Evolutionary conservation across 345 rosid genomes (phyloP), one percentile per base, ranked within the genome.

Genomic region (Syzygium oleosum): DNA sequence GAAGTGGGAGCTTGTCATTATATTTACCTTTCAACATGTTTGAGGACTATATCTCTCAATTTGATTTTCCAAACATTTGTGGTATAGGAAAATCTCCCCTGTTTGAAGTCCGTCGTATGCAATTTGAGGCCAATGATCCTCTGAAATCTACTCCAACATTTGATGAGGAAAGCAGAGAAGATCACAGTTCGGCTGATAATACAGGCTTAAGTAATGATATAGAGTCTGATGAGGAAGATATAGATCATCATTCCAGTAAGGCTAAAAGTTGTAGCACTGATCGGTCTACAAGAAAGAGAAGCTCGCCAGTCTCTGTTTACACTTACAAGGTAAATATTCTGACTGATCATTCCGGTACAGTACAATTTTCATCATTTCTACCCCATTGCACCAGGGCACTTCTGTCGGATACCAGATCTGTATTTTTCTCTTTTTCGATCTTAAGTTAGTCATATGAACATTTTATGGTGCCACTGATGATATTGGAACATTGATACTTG

Each of bases 81-180:
- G 54, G 90, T n/a, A 53, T 77, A 97, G 99, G 99, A 85, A 97
- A 91, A 93, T 93, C 93, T 38, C 94, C 99, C 91, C 89, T 94
- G 51, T 94, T 94, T 89, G 98, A 96, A 93, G 88, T 93, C 79
- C 98, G 98, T 68, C 94, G 88, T 79, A 90, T 94, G 89, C 93
- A 93, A 90, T 89, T 90, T 68, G 94, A 92, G 88, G 90, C 65
- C 46, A 88, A 91, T 88, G 89, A 65, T 89, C 89, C 95, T 88
- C 88, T 90, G 86, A 87, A 91, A 89, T 80, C 91, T 83, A 89
- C 88, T 89, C 87, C 93, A 78, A 52, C 90, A 21, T 85, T 86
- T 89, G 84, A 86, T 87, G 92, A 88, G 86, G 88, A 53, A 85
- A 89, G 78, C 87, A 88, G 65, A 86, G 94, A 92, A 88, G 94